These are phyloP conservation scores for Viola odorata DNA, from an alignment of 345 rosid species.

Conservation along the genomic window DNA sequence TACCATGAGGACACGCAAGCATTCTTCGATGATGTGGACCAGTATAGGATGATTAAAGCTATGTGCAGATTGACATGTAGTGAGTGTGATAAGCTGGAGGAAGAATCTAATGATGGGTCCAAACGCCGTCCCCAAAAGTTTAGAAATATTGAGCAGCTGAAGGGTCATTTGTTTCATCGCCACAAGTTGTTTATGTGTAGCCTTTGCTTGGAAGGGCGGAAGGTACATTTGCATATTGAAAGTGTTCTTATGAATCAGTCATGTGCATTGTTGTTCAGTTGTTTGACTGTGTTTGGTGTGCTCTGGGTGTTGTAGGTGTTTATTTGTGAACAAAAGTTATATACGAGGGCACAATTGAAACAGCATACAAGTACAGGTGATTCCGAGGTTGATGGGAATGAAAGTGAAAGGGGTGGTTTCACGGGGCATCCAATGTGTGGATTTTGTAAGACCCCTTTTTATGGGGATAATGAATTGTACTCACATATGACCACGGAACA, in stretches of 20 bases:
- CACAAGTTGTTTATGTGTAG: slow-evolving; percentile 82
- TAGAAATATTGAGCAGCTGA: slow-evolving; percentile 81
- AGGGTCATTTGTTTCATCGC: slow-evolving; percentile 83
- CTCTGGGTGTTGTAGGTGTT: slow-evolving; percentile 50
- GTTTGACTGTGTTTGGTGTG: slow-evolving; percentile 6
- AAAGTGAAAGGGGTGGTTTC: slow-evolving; percentile 95
- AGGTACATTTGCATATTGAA: slow-evolving; percentile 37
- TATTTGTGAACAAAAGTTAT: slow-evolving; percentile 87
- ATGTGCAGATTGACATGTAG: slow-evolving; percentile 95
- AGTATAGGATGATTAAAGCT: slow-evolving; percentile 93
- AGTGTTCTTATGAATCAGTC: not conserved
- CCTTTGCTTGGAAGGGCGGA: slow-evolving; percentile 90
- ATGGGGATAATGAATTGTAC: slow-evolving; percentile 90
- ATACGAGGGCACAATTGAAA: slow-evolving; percentile 69
- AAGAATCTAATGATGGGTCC: slow-evolving; percentile 49
- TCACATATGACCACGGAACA: slow-evolving; percentile 90
- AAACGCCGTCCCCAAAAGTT: slow-evolving; percentile 50
- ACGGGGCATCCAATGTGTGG: slow-evolving; percentile 92
- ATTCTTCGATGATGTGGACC: slow-evolving; percentile 86
- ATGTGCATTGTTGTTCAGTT: not conserved
- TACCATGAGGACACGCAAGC: slow-evolving; percentile 84
- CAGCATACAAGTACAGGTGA: slow-evolving; percentile 86
- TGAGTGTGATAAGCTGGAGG: slow-evolving; percentile 70
- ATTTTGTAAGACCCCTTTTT: slow-evolving; percentile 78
- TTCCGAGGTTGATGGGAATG: slow-evolving; percentile 92